phyloP scores from a whole-genome alignment of 1,284 basidiomycete species.

The Volvariella volvacea region DNA sequence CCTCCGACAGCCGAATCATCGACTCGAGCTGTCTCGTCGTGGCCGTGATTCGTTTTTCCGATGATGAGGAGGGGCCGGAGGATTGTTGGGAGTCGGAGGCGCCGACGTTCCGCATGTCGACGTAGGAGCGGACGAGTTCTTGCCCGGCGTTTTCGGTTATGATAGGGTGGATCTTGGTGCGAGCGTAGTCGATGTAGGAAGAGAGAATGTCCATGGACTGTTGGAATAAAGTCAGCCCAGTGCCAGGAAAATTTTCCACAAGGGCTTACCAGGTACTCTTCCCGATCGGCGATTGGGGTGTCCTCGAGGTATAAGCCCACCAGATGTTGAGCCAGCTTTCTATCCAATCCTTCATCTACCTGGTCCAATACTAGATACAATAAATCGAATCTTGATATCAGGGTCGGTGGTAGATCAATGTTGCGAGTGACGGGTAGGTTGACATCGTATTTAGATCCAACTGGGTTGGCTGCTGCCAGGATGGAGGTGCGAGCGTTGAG shows the following conservation, averaged over 20 bases:
- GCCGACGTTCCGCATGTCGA: slow-evolving; percentile 90
- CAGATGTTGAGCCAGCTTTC: slow-evolving; percentile 89
- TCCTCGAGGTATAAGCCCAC: slow-evolving; percentile 95
- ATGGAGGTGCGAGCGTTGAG: slow-evolving; percentile 97
- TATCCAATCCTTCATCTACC: slow-evolving; percentile 85
- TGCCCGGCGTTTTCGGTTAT: slow-evolving; percentile 83
- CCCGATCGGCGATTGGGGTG: slow-evolving; percentile 58
- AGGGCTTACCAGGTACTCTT: slow-evolving; percentile 72
- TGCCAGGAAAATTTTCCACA: not conserved
- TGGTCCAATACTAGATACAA: slow-evolving; percentile 97
- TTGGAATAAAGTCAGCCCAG: not conserved
- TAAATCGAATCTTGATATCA: slow-evolving; percentile 97
- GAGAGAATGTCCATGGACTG: slow-evolving; percentile 88
- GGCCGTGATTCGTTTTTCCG: slow-evolving; percentile 94
- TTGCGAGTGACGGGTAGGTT: slow-evolving; percentile 82
- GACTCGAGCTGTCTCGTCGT: slow-evolving; percentile 96
- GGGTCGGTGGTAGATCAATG: slow-evolving; percentile 92
- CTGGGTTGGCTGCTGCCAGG: slow-evolving; percentile 94
- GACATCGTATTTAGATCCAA: slow-evolving; percentile 93
- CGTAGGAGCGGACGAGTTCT: slow-evolving; percentile 86
- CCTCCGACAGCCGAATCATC: slow-evolving; percentile 97
- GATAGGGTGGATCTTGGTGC: slow-evolving; percentile 84
- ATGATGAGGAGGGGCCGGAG: slow-evolving; percentile 70
- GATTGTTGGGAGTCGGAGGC: not conserved
- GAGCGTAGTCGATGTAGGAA: slow-evolving; percentile 91